Percentiles rank a stretch among this genome's conserved stretches.
phyloP scores from a whole-genome alignment of 2,329 filamentous ascomycete species.

The Emericellopsis cladophorae region DNA sequence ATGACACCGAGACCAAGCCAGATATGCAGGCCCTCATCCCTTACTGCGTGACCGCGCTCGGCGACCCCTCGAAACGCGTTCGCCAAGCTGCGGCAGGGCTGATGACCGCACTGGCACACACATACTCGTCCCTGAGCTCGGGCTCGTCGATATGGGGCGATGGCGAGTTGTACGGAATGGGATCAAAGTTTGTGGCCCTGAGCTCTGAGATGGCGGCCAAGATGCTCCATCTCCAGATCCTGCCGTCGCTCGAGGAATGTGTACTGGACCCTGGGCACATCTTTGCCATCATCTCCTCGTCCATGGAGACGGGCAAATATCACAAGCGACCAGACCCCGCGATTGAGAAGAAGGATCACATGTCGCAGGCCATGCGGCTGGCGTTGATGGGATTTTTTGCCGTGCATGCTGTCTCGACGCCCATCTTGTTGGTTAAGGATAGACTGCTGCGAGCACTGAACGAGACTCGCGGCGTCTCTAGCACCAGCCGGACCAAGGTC shows the following conservation, averaged over 20 bases:
- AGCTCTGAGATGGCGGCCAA: constrained; percentile 7
- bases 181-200: constrained; percentile 9
- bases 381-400: constrained; percentile 61
- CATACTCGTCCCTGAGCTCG: constrained; percentile 25
- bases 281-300: constrained; percentile 40
- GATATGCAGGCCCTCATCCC: constrained; percentile 77
- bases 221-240: constrained; percentile 49
- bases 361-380: constrained; percentile 48
- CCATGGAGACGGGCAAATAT: constrained; percentile 27
- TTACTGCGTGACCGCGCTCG: constrained; percentile 62
- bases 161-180: constrained; percentile 51
- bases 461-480: constrained; percentile 58
- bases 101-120: constrained; percentile 39
- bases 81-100: constrained; percentile 63
- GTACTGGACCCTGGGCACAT: constrained; percentile 67
- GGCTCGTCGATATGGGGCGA: constrained; percentile 44
- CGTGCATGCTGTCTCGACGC: constrained; percentile 57
- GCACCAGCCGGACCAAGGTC: constrained; percentile 55
- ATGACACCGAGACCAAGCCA: constrained; percentile 30
- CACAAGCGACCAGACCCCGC: constrained; percentile 12
- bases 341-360: constrained; percentile 37
- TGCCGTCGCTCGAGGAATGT: constrained; percentile 74
- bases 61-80: constrained; percentile 64
- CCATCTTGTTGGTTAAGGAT: constrained; percentile 56
- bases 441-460: constrained; percentile 61